phyloP scores from a whole-genome alignment of 2,329 filamentous ascomycete genomes.

The Emmonsiellopsis sp. region DNA sequence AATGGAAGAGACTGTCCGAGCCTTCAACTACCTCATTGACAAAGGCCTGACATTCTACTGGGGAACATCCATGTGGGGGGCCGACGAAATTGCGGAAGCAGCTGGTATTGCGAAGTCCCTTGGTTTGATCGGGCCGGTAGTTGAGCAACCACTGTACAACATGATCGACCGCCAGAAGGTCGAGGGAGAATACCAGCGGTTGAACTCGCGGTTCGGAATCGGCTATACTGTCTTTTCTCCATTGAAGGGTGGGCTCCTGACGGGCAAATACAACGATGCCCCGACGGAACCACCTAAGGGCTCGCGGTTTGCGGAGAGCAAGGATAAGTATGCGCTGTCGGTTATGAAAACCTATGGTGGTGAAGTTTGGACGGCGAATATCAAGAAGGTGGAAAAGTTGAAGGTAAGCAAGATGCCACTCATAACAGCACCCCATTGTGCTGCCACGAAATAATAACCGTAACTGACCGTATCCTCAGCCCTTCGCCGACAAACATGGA shows the following conservation, averaged over 20 bases:
- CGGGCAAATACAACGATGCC: constrained; percentile 59
- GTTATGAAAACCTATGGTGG: constrained; percentile 34
- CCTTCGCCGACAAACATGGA: constrained; percentile 57
- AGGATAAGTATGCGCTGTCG: constrained; percentile 46
- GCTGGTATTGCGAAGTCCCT: constrained; percentile 52
- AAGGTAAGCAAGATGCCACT: constrained; percentile 12
- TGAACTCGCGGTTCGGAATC: constrained; percentile 52
- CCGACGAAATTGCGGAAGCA: constrained; percentile 57
- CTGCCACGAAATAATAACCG: background rate
- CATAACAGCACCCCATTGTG: background rate
- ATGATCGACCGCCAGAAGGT: constrained; percentile 53
- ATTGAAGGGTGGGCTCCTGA: constrained; percentile 51
- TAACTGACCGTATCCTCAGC: constrained; percentile 32
- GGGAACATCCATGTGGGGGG: constrained; percentile 61
- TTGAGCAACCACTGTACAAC: constrained; percentile 58
- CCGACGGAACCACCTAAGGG: constrained; percentile 42
- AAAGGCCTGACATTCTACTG: constrained; percentile 61
- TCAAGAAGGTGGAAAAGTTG: constrained; percentile 50
- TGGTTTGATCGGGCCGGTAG: constrained; percentile 44
- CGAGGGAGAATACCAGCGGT: constrained; percentile 50
- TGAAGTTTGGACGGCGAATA: constrained; percentile 32
- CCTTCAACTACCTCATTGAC: constrained; percentile 63
- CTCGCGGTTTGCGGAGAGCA: constrained; percentile 48
- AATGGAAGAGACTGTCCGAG: constrained; percentile 62
- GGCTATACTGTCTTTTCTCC: constrained; percentile 58